Evolutionary conservation across 1,284 basidiomycete species (phyloP).

Genomic region (Melampsora americana): DNA sequence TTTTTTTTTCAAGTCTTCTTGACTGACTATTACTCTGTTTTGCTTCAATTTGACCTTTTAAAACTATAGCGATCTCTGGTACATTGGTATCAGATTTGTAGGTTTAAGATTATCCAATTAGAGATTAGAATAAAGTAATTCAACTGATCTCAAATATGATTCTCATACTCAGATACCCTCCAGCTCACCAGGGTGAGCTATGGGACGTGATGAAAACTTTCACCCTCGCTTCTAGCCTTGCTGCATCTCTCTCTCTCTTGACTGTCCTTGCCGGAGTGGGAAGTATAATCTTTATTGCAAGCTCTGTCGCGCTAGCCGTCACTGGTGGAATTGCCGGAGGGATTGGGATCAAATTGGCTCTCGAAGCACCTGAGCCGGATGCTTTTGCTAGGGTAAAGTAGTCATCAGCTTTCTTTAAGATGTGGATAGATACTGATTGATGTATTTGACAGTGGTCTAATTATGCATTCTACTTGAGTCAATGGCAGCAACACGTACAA

Average conservation of each 20-base stretch:
- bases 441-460: constrained; percentile 4
- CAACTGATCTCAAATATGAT: not conserved
- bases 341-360: constrained; percentile 11
- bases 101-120: not conserved
- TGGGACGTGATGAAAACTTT: constrained; percentile 28
- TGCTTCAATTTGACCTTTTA: not conserved
- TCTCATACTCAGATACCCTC: constrained; percentile 15
- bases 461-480: constrained; percentile 35
- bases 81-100: constrained; percentile 29
- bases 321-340: constrained; percentile 12
- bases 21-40: not conserved
- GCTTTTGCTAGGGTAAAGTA: constrained; percentile 23
- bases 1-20: not conserved
- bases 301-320: constrained; percentile 7
- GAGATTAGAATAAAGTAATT: not conserved
- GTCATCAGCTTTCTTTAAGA: not conserved
- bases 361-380: constrained; percentile 12
- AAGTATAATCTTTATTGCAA: not conserved
- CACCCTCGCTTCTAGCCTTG: constrained; percentile 17
- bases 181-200: constrained; percentile 11
- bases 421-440: not conserved
- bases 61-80: constrained; percentile 22
- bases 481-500: constrained; percentile 38
- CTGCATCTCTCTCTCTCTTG: not conserved
- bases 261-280: not conserved